A percentile compares a stretch with the other conserved stretches of the same genome.
phyloP scores from a whole-genome alignment of 805 yeast species.

The Candida nitratophila region DNA sequence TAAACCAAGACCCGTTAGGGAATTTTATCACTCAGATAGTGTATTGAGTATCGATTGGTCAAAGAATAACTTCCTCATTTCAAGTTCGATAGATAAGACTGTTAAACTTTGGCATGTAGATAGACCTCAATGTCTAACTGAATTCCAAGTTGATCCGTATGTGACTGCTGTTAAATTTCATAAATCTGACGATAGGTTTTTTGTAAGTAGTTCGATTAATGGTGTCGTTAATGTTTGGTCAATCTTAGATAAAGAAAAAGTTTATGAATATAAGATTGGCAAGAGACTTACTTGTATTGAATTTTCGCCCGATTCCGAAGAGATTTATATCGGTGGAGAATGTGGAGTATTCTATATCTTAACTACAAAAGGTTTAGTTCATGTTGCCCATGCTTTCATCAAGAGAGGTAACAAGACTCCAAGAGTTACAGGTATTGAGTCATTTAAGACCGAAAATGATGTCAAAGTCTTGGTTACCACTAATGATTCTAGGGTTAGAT shows the following conservation, averaged over 20 bases:
- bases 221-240: conserved; percentile 77
- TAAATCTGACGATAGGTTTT: conserved; percentile 81
- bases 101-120: conserved; percentile 83
- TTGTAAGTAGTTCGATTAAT: conserved; percentile 76
- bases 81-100: conserved; percentile 81
- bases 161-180: conserved; percentile 78
- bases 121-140: conserved; percentile 50
- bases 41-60: conserved; percentile 84
- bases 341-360: conserved; percentile 59
- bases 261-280: conserved; percentile 53
- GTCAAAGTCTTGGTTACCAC: conserved; percentile 52
- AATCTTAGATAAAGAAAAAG: conserved; percentile 62
- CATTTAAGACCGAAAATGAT: conserved; percentile 26
- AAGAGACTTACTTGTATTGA: conserved; percentile 69
- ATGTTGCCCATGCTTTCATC: conserved; percentile 37
- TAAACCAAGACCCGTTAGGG: conserved; percentile 53
- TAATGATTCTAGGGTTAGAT: conserved; percentile 72
- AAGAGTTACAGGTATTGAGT: conserved; percentile 71
- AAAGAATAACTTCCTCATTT: conserved; percentile 68
- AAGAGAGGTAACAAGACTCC: conserved; percentile 35
- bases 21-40: conserved; percentile 57
- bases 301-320: conserved; percentile 59
- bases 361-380: conserved; percentile 56
- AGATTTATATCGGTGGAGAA: conserved; percentile 68
- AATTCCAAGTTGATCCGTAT: conserved; percentile 70